A percentile compares a stretch with the other conserved stretches of the same genome.
Conservation (phyloP, 352 stramenopile genomes). For the Blastocystis sp. region DNA sequence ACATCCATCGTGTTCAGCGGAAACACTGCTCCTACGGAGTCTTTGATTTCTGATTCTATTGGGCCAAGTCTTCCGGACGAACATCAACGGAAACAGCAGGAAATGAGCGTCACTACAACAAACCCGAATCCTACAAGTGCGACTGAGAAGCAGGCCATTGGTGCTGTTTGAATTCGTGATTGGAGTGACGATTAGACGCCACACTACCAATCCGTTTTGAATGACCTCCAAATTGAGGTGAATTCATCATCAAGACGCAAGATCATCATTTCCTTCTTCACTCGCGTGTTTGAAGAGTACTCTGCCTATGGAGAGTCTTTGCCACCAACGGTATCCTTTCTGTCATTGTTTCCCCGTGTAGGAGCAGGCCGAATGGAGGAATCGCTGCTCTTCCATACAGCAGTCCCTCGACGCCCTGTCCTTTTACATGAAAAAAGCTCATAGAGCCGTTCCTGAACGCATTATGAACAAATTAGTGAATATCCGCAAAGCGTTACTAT, state of each 20-base stretch:
- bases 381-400: neutral
- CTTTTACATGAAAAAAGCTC: conserved; percentile 20
- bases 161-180: neutral
- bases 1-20: conserved; percentile 38
- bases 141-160: neutral
- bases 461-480: conserved; percentile 2
- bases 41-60: neutral
- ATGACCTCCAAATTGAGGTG: neutral
- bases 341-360: neutral
- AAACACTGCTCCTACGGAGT: neutral
- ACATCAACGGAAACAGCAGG: too few species aligned
- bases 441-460: neutral
- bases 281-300: conserved; percentile 2
- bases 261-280: conserved; percentile 30
- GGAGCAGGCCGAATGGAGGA: neutral
- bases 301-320: conserved; percentile 4
- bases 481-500: conserved; percentile 3
- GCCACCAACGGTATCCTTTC: neutral
- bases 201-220: neutral
- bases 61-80: too few species aligned
- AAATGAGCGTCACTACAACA: neutral
- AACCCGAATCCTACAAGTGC: neutral
- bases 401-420: neutral
- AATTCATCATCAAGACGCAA: conserved; percentile 13
- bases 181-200: conserved; percentile 14